Evolutionary conservation across 1,139 yeast genomes (phyloP), one percentile per base, ranked within the genome.

Genomic region (Blastobotrys arbuscula): DNA sequence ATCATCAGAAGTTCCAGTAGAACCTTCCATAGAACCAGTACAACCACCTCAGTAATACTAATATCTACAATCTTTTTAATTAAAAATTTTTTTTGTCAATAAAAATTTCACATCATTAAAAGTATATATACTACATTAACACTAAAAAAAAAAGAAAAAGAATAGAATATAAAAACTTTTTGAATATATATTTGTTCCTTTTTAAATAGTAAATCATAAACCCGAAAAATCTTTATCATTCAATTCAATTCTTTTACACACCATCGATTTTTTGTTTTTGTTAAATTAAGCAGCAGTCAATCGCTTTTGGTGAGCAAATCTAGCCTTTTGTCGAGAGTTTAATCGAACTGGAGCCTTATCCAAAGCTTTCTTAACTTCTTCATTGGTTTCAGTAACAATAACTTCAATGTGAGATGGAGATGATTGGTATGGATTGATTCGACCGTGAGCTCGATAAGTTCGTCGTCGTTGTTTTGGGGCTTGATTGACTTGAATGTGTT

Each of bases 391-490:
- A 70, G 97, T 84, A 70, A 94, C 80, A 72, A 88, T 84, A 73
- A 94, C 79, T 82, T 94, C 98, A 73, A 94, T 90, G 86, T 94
- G 99, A 70, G 95, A 89, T 73, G 98, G 98, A 69, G 90, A 81
- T 59, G 97, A 87, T 80, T 88, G 94, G 90, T 88, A 92, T 68
- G 96, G 96, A 78, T 90, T 92, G 75, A 89, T 87, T 84, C 97
- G 90, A 86, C 99, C 99, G 84, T 92, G 98, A 70, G 98, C 98
- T 84, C 99, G 92, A 96, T 81, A 94, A 72, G 98, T 92, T 81
- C 99, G 89, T 82, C 98, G 92, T 83, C 98, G 94, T 81, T 88
- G 95, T 81, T 89, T 89, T 79, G 98, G 98, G 70, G 98, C 98
- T 76, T 89, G 96, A 95, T 92, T 94, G 71, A 92, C 98, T 82